These are phyloP conservation scores for Phytopythium mirpurense DNA, from an alignment of 352 stramenopile genomes.

Conservation along the genomic window DNA sequence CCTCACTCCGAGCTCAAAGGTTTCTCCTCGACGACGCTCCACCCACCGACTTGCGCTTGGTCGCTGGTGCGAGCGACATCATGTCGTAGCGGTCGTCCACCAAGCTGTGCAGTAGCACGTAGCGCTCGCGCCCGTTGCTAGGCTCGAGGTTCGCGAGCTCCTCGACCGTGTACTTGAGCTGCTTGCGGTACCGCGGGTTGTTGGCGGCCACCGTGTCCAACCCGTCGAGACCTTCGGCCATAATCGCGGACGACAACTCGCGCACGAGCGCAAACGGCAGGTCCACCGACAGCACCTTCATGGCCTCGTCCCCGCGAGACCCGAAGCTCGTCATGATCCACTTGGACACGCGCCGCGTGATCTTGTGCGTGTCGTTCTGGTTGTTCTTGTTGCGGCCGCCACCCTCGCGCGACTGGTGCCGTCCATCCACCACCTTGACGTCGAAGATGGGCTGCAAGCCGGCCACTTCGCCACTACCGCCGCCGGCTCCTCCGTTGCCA, in stretches of 20 bases:
- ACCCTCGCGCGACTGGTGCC: constrained; percentile 40
- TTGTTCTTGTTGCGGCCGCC: constrained; percentile 62
- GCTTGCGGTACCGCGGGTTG: constrained; percentile 74
- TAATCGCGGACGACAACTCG: constrained; percentile 77
- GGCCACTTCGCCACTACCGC: constrained; percentile 1
- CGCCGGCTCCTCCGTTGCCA: constrained; percentile 3
- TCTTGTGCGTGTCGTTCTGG: constrained; percentile 67
- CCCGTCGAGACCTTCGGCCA: constrained; percentile 52
- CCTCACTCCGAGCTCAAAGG: not conserved
- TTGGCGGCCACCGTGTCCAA: constrained; percentile 54
- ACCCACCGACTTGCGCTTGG: constrained; percentile 28
- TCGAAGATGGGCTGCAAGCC: constrained; percentile 67
- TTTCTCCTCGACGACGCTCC: constrained; percentile 7
- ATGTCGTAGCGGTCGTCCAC: constrained; percentile 86
- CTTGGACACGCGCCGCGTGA: constrained; percentile 79
- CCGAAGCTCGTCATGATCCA: constrained; percentile 83
- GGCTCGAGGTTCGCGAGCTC: constrained; percentile 59
- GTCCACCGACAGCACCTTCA: constrained; percentile 82
- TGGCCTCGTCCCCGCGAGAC: constrained; percentile 62
- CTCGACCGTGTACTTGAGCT: constrained; percentile 76
- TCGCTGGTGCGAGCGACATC: constrained; percentile 64
- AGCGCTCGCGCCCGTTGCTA: constrained; percentile 57
- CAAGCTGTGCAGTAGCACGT: constrained; percentile 77
- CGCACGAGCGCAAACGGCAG: constrained; percentile 73
- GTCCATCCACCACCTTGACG: constrained; percentile 70